phyloP scores from a whole-genome alignment of 305 asterid species.

The Rubia tinctorum region DNA sequence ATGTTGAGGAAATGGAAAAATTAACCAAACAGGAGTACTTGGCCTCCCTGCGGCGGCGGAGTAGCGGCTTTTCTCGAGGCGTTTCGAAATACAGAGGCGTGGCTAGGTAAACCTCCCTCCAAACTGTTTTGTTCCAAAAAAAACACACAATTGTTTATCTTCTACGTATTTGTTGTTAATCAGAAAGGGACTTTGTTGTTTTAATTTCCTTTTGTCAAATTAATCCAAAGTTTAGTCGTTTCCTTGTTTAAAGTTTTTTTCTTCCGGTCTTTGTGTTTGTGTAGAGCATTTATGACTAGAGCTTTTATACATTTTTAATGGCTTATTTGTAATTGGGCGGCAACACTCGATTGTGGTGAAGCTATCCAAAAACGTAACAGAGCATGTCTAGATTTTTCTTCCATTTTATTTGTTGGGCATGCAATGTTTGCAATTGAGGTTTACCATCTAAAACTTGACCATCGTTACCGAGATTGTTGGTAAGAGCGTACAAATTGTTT shows the following conservation, averaged over 20 bases:
- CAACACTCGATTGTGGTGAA: constrained; percentile 4
- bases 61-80: constrained; percentile 91
- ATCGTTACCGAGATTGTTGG: too few relatives aligned
- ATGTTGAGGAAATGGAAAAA: constrained; percentile 61
- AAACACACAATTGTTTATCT: too few relatives aligned
- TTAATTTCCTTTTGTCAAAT: neutral
- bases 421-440: neutral
- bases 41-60: constrained; percentile 64
- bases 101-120: constrained; percentile 83
- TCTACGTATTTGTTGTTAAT: too few relatives aligned
- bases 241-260: neutral
- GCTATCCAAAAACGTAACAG: neutral
- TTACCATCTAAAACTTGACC: too few relatives aligned
- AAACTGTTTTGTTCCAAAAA: neutral
- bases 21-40: constrained; percentile 65
- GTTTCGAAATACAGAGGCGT: constrained; percentile 90
- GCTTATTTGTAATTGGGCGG: constrained; percentile 14
- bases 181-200: too few relatives aligned
- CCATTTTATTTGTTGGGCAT: neutral
- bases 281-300: neutral
- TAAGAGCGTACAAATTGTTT: too few relatives aligned
- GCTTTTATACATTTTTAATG: neutral
- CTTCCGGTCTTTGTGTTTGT: neutral
- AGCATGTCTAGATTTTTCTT: neutral
- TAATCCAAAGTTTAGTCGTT: too few relatives aligned